A percentile compares a stretch with the other conserved stretches of the same genome.
These are phyloP conservation scores for Tillandsia fasciculata DNA, from an alignment of 176 grass and related monocot species.

Conservation along the genomic window DNA sequence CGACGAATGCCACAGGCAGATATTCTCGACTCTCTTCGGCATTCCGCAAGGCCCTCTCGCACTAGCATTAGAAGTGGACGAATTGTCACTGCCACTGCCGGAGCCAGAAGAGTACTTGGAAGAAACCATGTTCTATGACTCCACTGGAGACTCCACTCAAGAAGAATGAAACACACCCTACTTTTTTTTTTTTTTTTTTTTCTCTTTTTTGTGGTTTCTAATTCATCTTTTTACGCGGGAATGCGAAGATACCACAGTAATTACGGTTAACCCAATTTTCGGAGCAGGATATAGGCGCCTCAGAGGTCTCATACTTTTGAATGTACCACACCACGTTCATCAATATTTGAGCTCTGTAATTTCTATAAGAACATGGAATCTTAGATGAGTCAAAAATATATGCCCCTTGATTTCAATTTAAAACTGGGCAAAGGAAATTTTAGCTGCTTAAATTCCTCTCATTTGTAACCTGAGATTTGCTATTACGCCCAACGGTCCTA, in stretches of 20 bases:
- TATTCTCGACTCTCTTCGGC: constrained; percentile 93
- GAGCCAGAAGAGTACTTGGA: constrained; percentile 16
- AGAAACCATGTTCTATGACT: constrained; percentile 28
- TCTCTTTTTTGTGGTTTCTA: no score
- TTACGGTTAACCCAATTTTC: neutral
- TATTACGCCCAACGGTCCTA: no score
- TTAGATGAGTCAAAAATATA: no score
- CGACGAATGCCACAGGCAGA: constrained; percentile 84
- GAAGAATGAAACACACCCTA: constrained; percentile 29
- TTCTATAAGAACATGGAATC: no score
- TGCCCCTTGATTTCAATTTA: no score
- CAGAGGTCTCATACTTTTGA: neutral
- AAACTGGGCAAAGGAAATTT: no score
- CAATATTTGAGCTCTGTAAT: no score
- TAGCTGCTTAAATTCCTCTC: no score
- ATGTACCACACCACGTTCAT: neutral
- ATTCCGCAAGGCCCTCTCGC: constrained; percentile 61
- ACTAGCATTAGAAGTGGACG: constrained; percentile 11
- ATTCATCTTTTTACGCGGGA: neutral
- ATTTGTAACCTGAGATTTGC: no score
- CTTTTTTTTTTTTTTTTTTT: neutral
- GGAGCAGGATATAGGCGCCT: neutral
- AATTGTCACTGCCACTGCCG: neutral
- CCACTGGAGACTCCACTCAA: constrained; percentile 30
- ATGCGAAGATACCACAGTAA: constrained; percentile 2